Evolutionary conservation across 1,284 basidiomycete genomes (phyloP), one percentile per base, ranked within the genome.

Genomic region (Leccinum cinnamomeum): DNA sequence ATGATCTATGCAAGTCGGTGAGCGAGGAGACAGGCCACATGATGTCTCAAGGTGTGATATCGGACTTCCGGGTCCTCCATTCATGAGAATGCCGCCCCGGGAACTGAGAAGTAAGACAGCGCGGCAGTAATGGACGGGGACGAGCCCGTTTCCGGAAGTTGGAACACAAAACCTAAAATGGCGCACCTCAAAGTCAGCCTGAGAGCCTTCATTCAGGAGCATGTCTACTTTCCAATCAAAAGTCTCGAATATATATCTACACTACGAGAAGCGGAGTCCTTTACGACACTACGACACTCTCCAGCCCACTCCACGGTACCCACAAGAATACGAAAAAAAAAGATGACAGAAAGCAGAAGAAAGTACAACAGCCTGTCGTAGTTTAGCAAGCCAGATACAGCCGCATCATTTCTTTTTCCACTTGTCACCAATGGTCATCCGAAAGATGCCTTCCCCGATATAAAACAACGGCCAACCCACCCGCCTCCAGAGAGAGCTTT

Each of bases 401-500:
- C 28, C 12, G 23, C 18, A 39, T 69, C 62, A 70, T 16, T 55
- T n/a, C 44, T 12, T 56, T 64, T 68, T 65, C 7, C 37, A 44
- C 53, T 65, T 69, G 16, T 1, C 3, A 14, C 33, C 6, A 4
- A 61, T 16, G 14, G 14, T 39, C 5, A 59, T 28, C 18, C n/a
- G 2, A 28, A 41, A 1, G 41, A 60, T 35, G 48, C 23, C 51
- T 0, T 59, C 18, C 51, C 54, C 51, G n/a, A 50, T n/a, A 39
- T n/a, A 73, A 50, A 62, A 61, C 28, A 64, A 7, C 0, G 71
- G 71, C 73, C 73, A 75, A 8, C 62, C 41, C 2, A 18, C 37
- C 20, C 73, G 67, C 58, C 58, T 64, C 72, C 65, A 72, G 25
- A 65, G 2, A 1, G 62, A n/a, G 14, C 71, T 64, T 14, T 57